These are phyloP conservation scores for Blastobotrys robertii DNA, from an alignment of 805 yeast genomes.

Conservation along the genomic window DNA sequence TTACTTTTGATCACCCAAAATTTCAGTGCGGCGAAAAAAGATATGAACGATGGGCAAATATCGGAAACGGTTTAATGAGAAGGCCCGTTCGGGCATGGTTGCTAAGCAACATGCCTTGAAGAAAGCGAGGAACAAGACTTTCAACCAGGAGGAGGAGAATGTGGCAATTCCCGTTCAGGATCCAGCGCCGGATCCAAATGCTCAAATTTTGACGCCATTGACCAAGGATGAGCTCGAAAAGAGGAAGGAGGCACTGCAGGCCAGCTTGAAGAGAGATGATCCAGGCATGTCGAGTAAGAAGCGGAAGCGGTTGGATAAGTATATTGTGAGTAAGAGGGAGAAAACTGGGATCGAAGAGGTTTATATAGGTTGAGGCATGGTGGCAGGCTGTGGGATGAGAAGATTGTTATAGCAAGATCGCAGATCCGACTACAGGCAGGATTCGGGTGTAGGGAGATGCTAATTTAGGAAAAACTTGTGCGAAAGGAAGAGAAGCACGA, in stretches of 20 bases:
- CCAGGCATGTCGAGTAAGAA: constrained; percentile 59
- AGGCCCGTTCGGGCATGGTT: constrained; percentile 77
- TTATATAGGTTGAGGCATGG: too few species aligned
- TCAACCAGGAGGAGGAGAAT: constrained; percentile 35
- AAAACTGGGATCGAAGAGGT: too few species aligned
- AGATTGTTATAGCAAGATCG: constrained; percentile 5
- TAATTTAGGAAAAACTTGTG: constrained; percentile 57
- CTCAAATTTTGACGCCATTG: constrained; percentile 53
- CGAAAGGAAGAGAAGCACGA: constrained; percentile 80
- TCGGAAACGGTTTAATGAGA: constrained; percentile 71
- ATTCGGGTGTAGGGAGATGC: too few species aligned
- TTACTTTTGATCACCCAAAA: neutral
- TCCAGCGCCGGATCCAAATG: constrained; percentile 40
- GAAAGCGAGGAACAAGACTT: constrained; percentile 60
- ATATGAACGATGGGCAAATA: constrained; percentile 64
- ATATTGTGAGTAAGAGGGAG: constrained; percentile 44
- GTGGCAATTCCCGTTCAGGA: constrained; percentile 18
- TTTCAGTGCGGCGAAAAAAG: neutral
- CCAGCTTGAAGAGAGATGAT: constrained; percentile 51
- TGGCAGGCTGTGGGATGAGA: too few species aligned
- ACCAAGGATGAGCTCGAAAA: constrained; percentile 52
- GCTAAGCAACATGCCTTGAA: constrained; percentile 66
- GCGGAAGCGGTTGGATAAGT: constrained; percentile 77
- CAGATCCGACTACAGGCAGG: constrained; percentile 3
- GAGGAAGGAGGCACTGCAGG: constrained; percentile 56